These are phyloP conservation scores for Phytophthora tentaculata DNA, from an alignment of 352 stramenopile species.

Conservation along the genomic window DNA sequence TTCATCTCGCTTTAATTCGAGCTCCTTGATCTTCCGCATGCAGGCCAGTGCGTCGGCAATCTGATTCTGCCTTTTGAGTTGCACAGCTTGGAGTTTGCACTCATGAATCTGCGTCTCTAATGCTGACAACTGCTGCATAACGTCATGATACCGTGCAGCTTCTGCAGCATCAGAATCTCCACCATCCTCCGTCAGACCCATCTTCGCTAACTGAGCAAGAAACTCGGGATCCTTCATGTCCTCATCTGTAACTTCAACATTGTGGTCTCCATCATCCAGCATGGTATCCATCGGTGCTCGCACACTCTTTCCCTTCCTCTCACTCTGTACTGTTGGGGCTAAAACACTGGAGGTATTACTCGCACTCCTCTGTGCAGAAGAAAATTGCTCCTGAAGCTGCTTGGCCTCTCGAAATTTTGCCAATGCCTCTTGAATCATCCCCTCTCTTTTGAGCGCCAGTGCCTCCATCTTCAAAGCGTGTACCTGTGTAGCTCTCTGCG, in stretches of 20 bases:
- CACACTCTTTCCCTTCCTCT: not conserved
- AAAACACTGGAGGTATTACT: not conserved
- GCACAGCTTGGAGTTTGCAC: slow-evolving; percentile 53
- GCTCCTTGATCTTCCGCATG: slow-evolving; percentile 66
- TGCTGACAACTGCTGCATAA: slow-evolving; percentile 29
- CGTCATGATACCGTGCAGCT: slow-evolving; percentile 8
- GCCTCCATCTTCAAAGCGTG: slow-evolving; percentile 62
- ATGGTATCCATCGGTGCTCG: slow-evolving; percentile 5
- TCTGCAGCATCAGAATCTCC: not conserved
- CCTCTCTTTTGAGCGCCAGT: slow-evolving; percentile 60
- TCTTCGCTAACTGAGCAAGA: slow-evolving; percentile 57
- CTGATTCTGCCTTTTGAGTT: slow-evolving; percentile 61
- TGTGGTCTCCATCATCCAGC: slow-evolving; percentile 32
- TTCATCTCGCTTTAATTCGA: slow-evolving; percentile 45
- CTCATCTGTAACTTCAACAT: slow-evolving; percentile 77
- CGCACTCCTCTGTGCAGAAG: slow-evolving; percentile 2
- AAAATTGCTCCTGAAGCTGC: slow-evolving; percentile 46
- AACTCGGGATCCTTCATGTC: slow-evolving; percentile 80
- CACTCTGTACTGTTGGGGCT: not conserved
- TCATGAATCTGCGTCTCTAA: slow-evolving; percentile 56
- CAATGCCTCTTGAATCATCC: slow-evolving; percentile 57
- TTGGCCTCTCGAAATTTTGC: slow-evolving; percentile 69
- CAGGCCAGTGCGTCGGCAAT: slow-evolving; percentile 62
- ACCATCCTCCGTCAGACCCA: slow-evolving; percentile 46
- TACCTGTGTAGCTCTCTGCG: slow-evolving; percentile 25